Evolutionary conservation across 2,329 filamentous ascomycete genomes (phyloP).

Genomic region (Aurifilum marmelostoma): DNA sequence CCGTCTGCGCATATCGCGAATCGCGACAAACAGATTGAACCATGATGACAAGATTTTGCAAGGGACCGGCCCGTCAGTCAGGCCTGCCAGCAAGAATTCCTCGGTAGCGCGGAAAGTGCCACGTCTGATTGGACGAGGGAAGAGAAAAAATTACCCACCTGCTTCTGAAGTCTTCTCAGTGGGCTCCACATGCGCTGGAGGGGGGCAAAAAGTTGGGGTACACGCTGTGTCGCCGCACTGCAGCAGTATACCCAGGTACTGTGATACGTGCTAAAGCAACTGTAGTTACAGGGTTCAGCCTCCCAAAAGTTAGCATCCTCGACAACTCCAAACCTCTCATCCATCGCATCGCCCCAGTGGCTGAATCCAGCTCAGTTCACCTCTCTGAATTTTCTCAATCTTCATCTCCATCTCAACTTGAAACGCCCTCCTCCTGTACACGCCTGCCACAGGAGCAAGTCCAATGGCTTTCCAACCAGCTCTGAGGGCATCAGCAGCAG

Average conservation of each 20-base stretch:
- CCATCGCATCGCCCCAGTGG: too few species aligned
- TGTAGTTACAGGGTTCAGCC: background rate
- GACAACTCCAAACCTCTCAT: too few species aligned
- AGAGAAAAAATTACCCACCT: background rate
- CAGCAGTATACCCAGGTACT: background rate
- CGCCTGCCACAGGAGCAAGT: background rate
- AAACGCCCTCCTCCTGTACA: background rate
- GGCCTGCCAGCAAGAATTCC: conserved; percentile 1
- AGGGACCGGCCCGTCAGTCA: background rate
- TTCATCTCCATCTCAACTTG: background rate
- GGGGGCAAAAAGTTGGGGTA: background rate
- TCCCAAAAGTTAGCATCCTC: background rate
- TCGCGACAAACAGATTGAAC: background rate
- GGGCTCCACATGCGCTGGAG: background rate
- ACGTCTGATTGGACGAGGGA: conserved; percentile 6
- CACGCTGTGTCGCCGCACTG: background rate
- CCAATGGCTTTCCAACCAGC: conserved; percentile 32
- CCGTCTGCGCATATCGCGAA: background rate
- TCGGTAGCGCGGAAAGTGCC: background rate
- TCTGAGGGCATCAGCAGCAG: conserved; percentile 35
- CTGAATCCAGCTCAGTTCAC: background rate
- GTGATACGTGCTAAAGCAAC: background rate
- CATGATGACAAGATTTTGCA: background rate
- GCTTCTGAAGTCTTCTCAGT: background rate
- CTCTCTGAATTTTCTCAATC: background rate